Conservation (phyloP, 2,329 filamentous ascomycete genomes). For the Pyricularia pennisetigena region DNA sequence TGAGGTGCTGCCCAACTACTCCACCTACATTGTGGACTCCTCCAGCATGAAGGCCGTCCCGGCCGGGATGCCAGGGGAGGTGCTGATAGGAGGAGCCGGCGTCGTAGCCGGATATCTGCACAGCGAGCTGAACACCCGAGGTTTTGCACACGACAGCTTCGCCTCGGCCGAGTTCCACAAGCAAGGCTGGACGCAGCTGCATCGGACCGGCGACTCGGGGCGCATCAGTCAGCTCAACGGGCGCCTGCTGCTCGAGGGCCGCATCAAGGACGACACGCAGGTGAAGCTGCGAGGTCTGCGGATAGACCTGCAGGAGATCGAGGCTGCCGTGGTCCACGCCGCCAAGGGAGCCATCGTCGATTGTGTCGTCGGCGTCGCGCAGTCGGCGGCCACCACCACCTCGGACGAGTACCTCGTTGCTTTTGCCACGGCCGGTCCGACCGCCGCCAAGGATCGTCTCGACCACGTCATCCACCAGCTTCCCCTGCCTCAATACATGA, state of each 20-base stretch:
- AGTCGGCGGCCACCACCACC: neutral
- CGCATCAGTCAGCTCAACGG: slow-evolving; percentile 13
- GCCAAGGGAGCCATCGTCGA: neutral
- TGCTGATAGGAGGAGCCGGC: slow-evolving; percentile 28
- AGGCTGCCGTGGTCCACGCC: neutral
- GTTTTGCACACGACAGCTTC: neutral
- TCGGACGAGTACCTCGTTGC: neutral
- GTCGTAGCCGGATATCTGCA: slow-evolving; percentile 28
- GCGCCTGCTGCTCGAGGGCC: slow-evolving; percentile 22
- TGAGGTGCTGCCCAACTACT: slow-evolving; percentile 19
- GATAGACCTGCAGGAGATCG: neutral
- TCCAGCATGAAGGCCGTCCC: slow-evolving; percentile 18
- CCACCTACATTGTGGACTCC: slow-evolving; percentile 30
- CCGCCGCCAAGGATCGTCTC: neutral
- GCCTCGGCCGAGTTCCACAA: neutral
- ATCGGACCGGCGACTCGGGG: neutral
- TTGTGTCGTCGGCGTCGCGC: neutral
- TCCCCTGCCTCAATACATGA: neutral
- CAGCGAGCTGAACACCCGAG: slow-evolving; percentile 6
- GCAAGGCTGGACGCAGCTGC: neutral
- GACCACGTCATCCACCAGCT: neutral
- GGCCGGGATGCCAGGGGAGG: slow-evolving; percentile 25
- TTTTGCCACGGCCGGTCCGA: neutral
- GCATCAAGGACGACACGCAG: slow-evolving; percentile 29
- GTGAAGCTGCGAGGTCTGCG: slow-evolving; percentile 27